Conservation (phyloP, 805 yeast species). For the Ogataea pini region DNA sequence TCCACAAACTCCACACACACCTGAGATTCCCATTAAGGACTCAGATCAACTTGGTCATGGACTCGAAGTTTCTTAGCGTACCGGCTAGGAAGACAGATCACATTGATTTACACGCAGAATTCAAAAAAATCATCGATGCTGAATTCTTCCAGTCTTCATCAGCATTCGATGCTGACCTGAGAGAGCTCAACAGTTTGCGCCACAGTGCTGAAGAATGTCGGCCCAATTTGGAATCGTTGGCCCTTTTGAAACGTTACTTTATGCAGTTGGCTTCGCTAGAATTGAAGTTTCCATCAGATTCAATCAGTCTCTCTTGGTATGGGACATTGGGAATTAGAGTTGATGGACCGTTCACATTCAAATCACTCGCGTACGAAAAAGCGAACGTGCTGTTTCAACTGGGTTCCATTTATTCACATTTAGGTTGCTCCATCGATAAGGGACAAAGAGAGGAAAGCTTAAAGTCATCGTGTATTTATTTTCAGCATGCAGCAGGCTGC, state of each 20-base stretch:
- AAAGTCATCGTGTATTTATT: slow-evolving; percentile 61
- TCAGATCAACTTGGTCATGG: too few relatives aligned
- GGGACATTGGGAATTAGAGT: slow-evolving; percentile 62
- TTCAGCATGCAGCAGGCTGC: slow-evolving; percentile 73
- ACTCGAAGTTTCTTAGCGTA: slow-evolving; percentile 38
- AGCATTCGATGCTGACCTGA: slow-evolving; percentile 34
- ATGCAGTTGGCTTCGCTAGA: slow-evolving; percentile 44
- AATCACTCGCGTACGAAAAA: slow-evolving; percentile 60
- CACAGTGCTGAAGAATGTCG: slow-evolving; percentile 37
- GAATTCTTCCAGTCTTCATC: slow-evolving; percentile 42
- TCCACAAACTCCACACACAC: too few relatives aligned
- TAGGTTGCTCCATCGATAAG: slow-evolving; percentile 48
- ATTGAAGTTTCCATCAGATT: slow-evolving; percentile 64
- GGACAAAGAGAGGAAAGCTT: slow-evolving; percentile 52
- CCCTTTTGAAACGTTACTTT: slow-evolving; percentile 47
- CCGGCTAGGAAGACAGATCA: slow-evolving; percentile 41
- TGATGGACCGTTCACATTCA: slow-evolving; percentile 45
- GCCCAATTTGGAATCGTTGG: slow-evolving; percentile 37
- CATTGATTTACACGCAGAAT: slow-evolving; percentile 34
- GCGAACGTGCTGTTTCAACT: slow-evolving; percentile 66
- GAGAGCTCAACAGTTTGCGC: slow-evolving; percentile 46
- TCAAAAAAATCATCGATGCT: slow-evolving; percentile 39
- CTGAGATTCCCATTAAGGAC: neutral
- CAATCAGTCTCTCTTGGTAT: slow-evolving; percentile 69
- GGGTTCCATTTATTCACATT: slow-evolving; percentile 60